phyloP scores from a whole-genome alignment of 1,139 yeast genomes.

The Candida freyschussii region DNA sequence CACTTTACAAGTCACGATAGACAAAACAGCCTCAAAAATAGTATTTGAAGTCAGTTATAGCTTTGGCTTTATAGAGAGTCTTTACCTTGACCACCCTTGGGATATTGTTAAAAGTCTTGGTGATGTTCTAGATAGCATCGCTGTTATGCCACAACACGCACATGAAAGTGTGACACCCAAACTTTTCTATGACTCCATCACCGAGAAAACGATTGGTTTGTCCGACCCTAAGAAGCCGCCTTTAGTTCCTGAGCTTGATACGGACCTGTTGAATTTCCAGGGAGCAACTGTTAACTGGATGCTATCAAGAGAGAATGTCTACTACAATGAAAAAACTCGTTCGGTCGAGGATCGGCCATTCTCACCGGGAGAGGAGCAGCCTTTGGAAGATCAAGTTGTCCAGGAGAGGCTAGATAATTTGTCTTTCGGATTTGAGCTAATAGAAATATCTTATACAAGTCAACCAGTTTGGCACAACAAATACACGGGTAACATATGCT shows the following conservation, averaged over 20 bases:
- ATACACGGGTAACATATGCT: slow-evolving; percentile 44
- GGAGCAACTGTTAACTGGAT: slow-evolving; percentile 63
- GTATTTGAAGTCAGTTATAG: slow-evolving; percentile 8
- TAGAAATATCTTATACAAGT: slow-evolving; percentile 18
- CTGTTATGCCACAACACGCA: neutral
- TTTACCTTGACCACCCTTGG: slow-evolving; percentile 7
- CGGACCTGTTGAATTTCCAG: slow-evolving; percentile 54
- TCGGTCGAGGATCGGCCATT: slow-evolving; percentile 12
- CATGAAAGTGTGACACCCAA: slow-evolving; percentile 14
- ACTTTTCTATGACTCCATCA: slow-evolving; percentile 30
- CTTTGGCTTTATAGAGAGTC: slow-evolving; percentile 8
- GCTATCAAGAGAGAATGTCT: slow-evolving; percentile 52
- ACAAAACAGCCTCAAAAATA: neutral
- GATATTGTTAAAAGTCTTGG: slow-evolving; percentile 1
- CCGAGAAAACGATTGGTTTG: slow-evolving; percentile 25
- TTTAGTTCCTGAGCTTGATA: slow-evolving; percentile 39
- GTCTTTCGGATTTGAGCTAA: slow-evolving; percentile 50
- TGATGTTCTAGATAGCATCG: slow-evolving; percentile 4
- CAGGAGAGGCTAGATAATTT: slow-evolving; percentile 33
- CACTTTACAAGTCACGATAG: slow-evolving; percentile 1
- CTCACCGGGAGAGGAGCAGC: slow-evolving; percentile 1
- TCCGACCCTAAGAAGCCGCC: slow-evolving; percentile 12
- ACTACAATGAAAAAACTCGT: slow-evolving; percentile 30
- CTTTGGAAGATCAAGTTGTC: slow-evolving; percentile 18
- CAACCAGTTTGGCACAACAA: slow-evolving; percentile 41